Evolutionary conservation across 176 grass and related monocot species (phyloP), one percentile per base, ranked within the genome.

Genomic region (Aegilops bicornis): DNA sequence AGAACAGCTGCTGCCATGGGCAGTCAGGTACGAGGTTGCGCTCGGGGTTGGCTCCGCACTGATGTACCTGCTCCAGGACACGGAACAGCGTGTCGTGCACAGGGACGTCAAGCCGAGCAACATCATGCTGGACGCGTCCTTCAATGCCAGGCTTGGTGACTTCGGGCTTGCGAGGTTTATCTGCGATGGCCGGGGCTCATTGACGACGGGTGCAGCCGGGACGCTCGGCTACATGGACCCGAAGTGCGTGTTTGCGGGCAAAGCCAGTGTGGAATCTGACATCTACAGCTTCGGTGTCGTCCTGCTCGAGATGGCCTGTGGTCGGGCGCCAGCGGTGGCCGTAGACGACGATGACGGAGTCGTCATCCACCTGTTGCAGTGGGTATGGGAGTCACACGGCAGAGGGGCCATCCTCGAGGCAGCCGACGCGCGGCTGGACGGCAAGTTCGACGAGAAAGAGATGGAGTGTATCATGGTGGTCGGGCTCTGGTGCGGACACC

Each of bases 131-230:
- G 80, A 69, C 3, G 2, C n/a, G 0, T 64, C 58, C 32, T 64
- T 63, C 22, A 64, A 19, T 3, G 83, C 83, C 40, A 85, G 35
- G 73, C 40, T 85, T 5, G 83, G 83, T 14, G 83, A 85, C 83
- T 85, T 85, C 0, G 39, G 83, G 7, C 72, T 85, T 0, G 73
- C 83, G 2, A 76, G 83, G 60, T 74, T 85, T 0, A 8, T 77
- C 60, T n/a, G 64, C 14, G 27, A 85, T 0, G 71, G 39, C 11
- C 58, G 25, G 7, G 30, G 4, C 19, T 72, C 36, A 0, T 13
- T 37, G 1, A 72, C 69, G 10, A 72, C 36, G 0, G 3, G 9
- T 0, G 74, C 10, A 52, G 74, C 74, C 0, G 42, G 72, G 42
- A 75, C 72, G 1, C 42, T 75, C 0, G 69, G 69, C 4, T 72